These are phyloP conservation scores for Musa acuminata DNA, from an alignment of 176 grass and related monocot species.

Conservation along the genomic window DNA sequence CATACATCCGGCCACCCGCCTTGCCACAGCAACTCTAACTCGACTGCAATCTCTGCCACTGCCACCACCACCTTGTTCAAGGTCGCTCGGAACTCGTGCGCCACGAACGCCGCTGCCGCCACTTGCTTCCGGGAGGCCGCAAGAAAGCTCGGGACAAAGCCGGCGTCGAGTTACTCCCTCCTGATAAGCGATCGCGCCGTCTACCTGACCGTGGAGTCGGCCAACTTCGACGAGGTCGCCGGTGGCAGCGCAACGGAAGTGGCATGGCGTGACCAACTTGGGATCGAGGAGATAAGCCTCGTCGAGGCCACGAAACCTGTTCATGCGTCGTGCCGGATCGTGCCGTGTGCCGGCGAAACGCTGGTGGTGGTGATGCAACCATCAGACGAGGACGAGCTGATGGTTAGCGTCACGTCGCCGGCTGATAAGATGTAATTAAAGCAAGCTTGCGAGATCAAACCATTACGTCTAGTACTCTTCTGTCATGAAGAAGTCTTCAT, in stretches of 20 bases:
- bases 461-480: too few species aligned
- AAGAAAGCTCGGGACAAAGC: neutral
- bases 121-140: slow-evolving; percentile 24
- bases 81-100: neutral
- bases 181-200: slow-evolving; percentile 17
- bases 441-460: too few species aligned
- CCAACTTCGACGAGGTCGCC: neutral
- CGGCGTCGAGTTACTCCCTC: slow-evolving; percentile 25
- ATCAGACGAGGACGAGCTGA: slow-evolving; percentile 10
- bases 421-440: too few species aligned
- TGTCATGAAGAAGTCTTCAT: too few species aligned
- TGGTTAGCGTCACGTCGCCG: slow-evolving; percentile 32
- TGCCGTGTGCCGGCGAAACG: slow-evolving; percentile 28
- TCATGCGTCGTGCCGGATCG: slow-evolving; percentile 36
- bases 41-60: slow-evolving; percentile 8
- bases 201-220: slow-evolving; percentile 23
- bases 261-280: slow-evolving; percentile 35
- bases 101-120: slow-evolving; percentile 21
- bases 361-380: slow-evolving; percentile 44
- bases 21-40: slow-evolving; percentile 34
- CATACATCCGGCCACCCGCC: slow-evolving; percentile 24
- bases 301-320: slow-evolving; percentile 44
- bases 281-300: slow-evolving; percentile 49
- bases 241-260: neutral
- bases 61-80: slow-evolving; percentile 37